Evolutionary conservation across 495 filamentous ascomycete genomes (phyloP), one percentile per base, ranked within the genome.

Genomic region (Mycothermus thermophilus): DNA sequence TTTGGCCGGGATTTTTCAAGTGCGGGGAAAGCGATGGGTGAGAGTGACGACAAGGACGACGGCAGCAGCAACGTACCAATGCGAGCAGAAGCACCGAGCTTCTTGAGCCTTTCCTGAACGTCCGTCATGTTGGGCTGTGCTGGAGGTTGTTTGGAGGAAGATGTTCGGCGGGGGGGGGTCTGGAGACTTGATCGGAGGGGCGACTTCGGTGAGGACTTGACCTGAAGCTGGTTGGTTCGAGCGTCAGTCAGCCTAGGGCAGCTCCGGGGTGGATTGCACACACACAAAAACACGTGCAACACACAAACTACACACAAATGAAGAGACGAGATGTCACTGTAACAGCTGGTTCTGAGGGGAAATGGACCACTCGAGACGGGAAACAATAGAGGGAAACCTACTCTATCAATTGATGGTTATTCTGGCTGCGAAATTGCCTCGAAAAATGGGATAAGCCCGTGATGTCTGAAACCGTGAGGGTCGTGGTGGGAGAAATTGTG

Each of bases 51-150:
- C 9, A 35, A 27, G 32, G 15, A 21, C 11, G 40, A 35, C 12
- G 17, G 28, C 27, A 20, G 19, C 31, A 46, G 35, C 42, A 43
- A 80, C 79, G 49, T 71, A 84, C 80, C 80, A 61, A 81, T 83
- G 50, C 80, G 76, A 51, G 79, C 76, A 38, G 74, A 69, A 60
- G 70, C 69, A 57, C 81, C 79, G 62, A 85, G 77, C 66, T 75
- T 80, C 61, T 76, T 79, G 43, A 85, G 62, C 63, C 81, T 77
- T 57, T 70, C 69, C 62, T 67, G 64, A 38, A 67, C 50, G 57
- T 77, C 75, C 48, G 72, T 73, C 77, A 81, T 82, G 56, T 54
- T 74, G 53, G 28, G 21, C 21, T 37, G 25, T 28, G 41, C 38
- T 30, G 16, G 33, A 26, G 8, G 27, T 32, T 27, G n/a, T n/a